Evolutionary conservation across 2,329 filamentous ascomycete genomes (phyloP), one percentile per base, ranked within the genome.

Genomic region (Orbilia oligospora): DNA sequence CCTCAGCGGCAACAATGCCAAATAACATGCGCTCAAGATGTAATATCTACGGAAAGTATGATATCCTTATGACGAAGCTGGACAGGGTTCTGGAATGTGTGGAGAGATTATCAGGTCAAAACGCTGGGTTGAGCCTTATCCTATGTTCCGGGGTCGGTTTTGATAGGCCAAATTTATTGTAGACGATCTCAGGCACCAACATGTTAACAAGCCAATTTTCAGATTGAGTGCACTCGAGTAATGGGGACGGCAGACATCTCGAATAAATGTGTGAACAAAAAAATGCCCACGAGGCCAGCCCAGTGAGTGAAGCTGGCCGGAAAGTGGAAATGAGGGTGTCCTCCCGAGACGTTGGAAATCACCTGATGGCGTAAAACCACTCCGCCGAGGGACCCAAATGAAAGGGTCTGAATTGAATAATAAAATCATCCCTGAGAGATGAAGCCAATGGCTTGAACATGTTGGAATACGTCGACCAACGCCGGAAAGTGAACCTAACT

Each of bases 301-400:
- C 46, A 41, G 51, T 27, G 27, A 73, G 46, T 46, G 41, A 33
- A 70, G 64, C 65, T 30, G 49, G 64, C 65, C 30, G 49, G 41
- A 71, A 61, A 68, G 68, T 72, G 68, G 75, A 78, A 69, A 78
- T 78, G 75, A 78, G 75, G 75, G 75, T 78, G 75, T 71, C 63
- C 63, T 78, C 75, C 75, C 75, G 36, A 71, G 48, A 78, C 75
- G 68, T 49, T 58, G 75, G 75, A 72, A 78, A 78, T 78, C 75
- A 78, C 66, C 66, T 78, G 75, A 78, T 78, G 68, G 75, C 75
- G 75, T 68, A 78, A 77, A 78, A 78, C 49, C 41, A 63, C 61
- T 44, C 53, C 58, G 41, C 44, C 36, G 58, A 61, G 61, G 61
- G 67, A 64, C 55, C 55, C 49, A 53, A 67, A 68, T 46, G 68